These are phyloP conservation scores for Aspergillus novofumigatus DNA, from an alignment of 2,329 filamentous ascomycete species.

Conservation along the genomic window DNA sequence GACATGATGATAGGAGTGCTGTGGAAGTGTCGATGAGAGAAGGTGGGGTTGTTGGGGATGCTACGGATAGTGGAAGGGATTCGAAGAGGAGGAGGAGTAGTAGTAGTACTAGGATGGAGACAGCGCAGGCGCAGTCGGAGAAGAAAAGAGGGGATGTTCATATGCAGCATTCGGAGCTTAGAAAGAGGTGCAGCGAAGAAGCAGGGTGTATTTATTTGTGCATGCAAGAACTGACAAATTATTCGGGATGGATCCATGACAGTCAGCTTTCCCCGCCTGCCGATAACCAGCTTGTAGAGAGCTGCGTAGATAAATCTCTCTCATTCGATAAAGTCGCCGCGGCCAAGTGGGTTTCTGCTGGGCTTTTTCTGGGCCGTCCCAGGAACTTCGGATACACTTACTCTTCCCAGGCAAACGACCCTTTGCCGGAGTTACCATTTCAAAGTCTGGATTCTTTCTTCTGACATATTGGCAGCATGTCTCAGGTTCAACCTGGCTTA, in stretches of 20 bases:
- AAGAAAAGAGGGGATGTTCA: slow-evolving; percentile 2
- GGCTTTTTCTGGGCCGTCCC: slow-evolving; percentile 5
- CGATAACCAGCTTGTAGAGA: neutral
- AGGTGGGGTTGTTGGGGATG: neutral
- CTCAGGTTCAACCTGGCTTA: neutral
- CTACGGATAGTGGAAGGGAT: neutral
- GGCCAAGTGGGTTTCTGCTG: neutral
- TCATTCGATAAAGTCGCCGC: neutral
- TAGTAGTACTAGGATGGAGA: slow-evolving; percentile 4
- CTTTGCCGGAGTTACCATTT: neutral
- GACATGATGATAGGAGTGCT: slow-evolving; percentile 31
- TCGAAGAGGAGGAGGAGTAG: neutral
- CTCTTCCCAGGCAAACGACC: slow-evolving; percentile 22
- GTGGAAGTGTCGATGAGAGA: slow-evolving; percentile 20
- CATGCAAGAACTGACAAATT: neutral
- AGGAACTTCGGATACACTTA: slow-evolving; percentile 27
- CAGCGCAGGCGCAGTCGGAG: slow-evolving; percentile 6
- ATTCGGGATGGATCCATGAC: neutral
- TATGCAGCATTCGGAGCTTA: neutral
- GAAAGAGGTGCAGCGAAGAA: neutral
- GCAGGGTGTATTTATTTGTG: neutral
- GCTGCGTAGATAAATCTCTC: neutral
- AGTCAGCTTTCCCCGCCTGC: neutral
- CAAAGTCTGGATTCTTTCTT: neutral
- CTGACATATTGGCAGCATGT: neutral